A percentile compares a stretch with the other conserved stretches of the same genome.
These are phyloP conservation scores for Candida anglica DNA, from an alignment of 805 yeast genomes.

Conservation along the genomic window DNA sequence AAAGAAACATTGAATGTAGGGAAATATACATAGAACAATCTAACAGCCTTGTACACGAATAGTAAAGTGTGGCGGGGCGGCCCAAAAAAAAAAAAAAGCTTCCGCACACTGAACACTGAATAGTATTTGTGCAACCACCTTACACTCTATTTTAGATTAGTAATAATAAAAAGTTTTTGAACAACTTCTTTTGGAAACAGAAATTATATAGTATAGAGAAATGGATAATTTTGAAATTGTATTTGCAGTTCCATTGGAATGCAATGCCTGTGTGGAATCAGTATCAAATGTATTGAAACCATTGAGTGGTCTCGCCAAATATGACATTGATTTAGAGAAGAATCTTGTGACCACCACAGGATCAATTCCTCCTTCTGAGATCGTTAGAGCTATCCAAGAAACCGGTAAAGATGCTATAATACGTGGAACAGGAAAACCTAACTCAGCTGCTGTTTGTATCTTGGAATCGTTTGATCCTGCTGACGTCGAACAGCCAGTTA, in stretches of 20 bases:
- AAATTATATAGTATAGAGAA: no score
- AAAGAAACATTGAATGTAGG: no score
- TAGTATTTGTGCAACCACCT: no score
- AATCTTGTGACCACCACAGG: slow-evolving; percentile 71
- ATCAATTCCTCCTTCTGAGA: slow-evolving; percentile 66
- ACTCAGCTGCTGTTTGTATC: slow-evolving; percentile 88
- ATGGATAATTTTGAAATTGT: slow-evolving; percentile 49
- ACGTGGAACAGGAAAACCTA: slow-evolving; percentile 84
- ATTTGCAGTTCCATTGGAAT: slow-evolving; percentile 83
- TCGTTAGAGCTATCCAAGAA: slow-evolving; percentile 62
- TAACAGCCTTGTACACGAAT: no score
- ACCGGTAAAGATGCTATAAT: slow-evolving; percentile 89
- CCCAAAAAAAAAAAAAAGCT: no score
- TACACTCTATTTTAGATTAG: no score
- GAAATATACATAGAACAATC: no score
- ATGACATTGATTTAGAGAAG: slow-evolving; percentile 53
- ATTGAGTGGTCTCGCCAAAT: slow-evolving; percentile 46
- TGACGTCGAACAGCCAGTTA: slow-evolving; percentile 55
- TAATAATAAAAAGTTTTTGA: no score
- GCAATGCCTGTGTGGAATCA: slow-evolving; percentile 64
- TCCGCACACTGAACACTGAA: no score
- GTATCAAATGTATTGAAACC: slow-evolving; percentile 51
- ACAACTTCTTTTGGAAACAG: no score
- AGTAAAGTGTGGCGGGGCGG: no score
- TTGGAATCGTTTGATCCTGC: slow-evolving; percentile 63